These are phyloP conservation scores for Fraxinus albicans DNA, from an alignment of 305 asterid species.

Conservation along the genomic window DNA sequence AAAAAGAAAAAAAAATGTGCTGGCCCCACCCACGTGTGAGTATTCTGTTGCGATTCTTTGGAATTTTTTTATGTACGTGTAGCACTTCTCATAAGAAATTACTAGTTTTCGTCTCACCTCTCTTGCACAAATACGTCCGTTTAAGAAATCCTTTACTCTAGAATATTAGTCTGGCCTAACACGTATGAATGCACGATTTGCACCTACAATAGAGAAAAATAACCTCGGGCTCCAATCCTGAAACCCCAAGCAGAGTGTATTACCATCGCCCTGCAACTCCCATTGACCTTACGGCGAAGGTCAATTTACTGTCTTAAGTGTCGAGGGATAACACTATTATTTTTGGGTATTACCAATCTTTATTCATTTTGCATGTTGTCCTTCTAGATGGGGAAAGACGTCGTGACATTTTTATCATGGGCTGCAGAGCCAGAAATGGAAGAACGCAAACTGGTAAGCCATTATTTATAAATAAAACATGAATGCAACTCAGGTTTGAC, in stretches of 20 bases:
- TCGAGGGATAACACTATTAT: neutral
- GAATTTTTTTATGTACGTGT: no score
- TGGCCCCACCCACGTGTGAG: no score
- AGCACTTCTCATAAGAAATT: no score
- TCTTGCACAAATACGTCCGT: neutral
- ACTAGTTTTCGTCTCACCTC: neutral
- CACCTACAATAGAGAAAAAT: neutral
- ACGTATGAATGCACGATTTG: neutral
- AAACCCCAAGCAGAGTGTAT: neutral
- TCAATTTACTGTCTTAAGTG: neutral
- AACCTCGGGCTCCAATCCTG: neutral
- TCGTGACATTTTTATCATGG: conserved; percentile 76
- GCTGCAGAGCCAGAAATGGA: conserved; percentile 98
- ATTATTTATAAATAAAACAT: neutral
- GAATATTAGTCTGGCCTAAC: neutral
- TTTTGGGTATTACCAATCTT: neutral
- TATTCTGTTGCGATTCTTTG: no score
- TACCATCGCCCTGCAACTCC: neutral
- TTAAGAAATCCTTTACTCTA: neutral
- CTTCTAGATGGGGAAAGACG: conserved; percentile 85
- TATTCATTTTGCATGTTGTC: conserved; percentile 12
- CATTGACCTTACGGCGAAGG: neutral
- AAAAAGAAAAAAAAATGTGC: no score
- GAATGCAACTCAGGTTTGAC: neutral
- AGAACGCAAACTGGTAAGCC: conserved; percentile 84